A percentile compares a stretch with the other conserved stretches of the same genome.
phyloP scores from a whole-genome alignment of 2,329 filamentous ascomycete species.

The Aspergillus cejpii region DNA sequence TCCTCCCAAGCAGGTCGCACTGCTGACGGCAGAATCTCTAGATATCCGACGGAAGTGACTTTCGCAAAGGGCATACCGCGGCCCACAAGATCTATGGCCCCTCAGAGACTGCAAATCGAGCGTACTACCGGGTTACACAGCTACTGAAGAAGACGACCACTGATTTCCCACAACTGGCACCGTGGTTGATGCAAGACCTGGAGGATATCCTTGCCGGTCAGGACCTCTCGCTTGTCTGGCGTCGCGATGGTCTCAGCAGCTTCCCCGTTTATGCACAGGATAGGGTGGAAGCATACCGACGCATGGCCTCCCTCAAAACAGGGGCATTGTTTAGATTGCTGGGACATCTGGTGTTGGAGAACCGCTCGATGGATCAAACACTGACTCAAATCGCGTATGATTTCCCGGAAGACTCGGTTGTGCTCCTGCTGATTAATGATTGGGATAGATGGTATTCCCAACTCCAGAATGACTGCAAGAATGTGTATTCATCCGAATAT shows the following conservation, averaged over 20 bases:
- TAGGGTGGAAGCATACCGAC: slow-evolving; percentile 11
- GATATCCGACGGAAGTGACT: slow-evolving; percentile 20
- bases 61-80: slow-evolving; percentile 17
- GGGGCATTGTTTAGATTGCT: slow-evolving; percentile 19
- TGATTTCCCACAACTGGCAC: slow-evolving; percentile 12
- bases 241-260: slow-evolving; percentile 14
- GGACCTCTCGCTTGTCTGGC: slow-evolving; percentile 20
- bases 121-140: slow-evolving; percentile 19
- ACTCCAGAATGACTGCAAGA: slow-evolving; percentile 22
- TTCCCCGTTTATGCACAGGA: slow-evolving; percentile 10
- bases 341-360: slow-evolving; percentile 15
- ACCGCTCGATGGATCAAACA: slow-evolving; percentile 13
- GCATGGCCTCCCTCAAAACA: slow-evolving; percentile 18
- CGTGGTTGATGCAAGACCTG: slow-evolving; percentile 16
- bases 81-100: slow-evolving; percentile 18
- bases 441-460: slow-evolving; percentile 19
- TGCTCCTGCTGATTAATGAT: neutral
- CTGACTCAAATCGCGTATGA: slow-evolving; percentile 16
- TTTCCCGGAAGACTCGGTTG: neutral
- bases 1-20: no score
- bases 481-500: slow-evolving; percentile 21
- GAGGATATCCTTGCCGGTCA: slow-evolving; percentile 20
- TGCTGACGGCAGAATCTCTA: neutral
- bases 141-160: slow-evolving; percentile 13
- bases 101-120: slow-evolving; percentile 20